A percentile compares a stretch with the other conserved stretches of the same genome.
Conservation (phyloP, 345 rosid genomes). For the Ricinus communis region DNA sequence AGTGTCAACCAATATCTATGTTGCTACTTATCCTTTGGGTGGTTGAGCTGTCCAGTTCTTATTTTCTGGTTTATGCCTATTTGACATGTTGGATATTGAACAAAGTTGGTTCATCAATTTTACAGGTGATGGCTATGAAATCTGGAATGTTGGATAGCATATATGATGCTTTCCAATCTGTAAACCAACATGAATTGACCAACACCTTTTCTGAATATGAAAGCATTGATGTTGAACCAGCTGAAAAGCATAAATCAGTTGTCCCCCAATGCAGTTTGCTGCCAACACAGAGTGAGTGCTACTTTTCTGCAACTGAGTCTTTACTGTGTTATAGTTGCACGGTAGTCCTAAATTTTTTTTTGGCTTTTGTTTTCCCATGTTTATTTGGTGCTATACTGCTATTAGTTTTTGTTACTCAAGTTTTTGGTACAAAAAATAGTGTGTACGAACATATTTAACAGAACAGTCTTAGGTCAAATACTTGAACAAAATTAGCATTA, state of each 20-base stretch:
- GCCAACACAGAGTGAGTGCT: constrained; percentile 43
- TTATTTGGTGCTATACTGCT: background rate
- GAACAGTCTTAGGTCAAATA: background rate
- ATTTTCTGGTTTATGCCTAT: background rate
- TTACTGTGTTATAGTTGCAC: constrained; percentile 2
- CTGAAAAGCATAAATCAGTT: constrained; percentile 25
- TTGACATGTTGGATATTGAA: constrained; percentile 10
- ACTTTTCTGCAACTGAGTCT: constrained; percentile 10
- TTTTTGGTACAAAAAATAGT: background rate
- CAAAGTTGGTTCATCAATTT: constrained; percentile 10
- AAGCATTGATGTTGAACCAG: constrained; percentile 44
- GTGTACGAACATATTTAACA: no score
- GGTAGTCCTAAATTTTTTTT: background rate
- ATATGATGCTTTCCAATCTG: constrained; percentile 62
- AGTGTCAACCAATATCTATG: background rate
- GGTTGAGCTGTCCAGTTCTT: constrained; percentile 1
- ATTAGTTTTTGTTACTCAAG: background rate
- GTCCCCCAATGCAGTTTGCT: constrained; percentile 17
- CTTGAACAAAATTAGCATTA: background rate
- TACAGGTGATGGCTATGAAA: constrained; percentile 77
- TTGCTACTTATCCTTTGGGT: background rate
- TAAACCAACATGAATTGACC: constrained; percentile 36
- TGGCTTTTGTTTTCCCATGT: background rate
- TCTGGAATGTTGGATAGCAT: constrained; percentile 82
- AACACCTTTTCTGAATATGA: constrained; percentile 32